Evolutionary conservation across 208 protist genomes (phyloP), one percentile per base, ranked within the genome.

Genomic region (Trypanosoma brucei): DNA sequence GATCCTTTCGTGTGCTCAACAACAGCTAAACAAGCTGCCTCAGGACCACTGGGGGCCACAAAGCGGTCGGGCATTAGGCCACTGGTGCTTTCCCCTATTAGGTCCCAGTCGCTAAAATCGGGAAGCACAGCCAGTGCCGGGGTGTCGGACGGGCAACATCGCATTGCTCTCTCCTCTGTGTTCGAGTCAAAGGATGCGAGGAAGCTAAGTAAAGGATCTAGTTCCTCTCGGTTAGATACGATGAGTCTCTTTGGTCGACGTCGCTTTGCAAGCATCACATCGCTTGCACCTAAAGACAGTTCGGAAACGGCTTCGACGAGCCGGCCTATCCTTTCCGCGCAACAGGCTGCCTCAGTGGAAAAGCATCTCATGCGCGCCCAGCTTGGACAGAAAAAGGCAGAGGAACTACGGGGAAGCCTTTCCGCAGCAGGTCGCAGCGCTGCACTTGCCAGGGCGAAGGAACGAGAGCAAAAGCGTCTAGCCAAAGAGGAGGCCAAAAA

Each of bases 401-500:
- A 75, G 65, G 63, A 72, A 59, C 44, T 56, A 30, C 65, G 54
- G 45, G 55, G 45, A 44, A 59, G 56, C 56, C n/a, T 39, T 37
- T 50, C 33, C 37, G 30, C 38, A 42, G 34, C 37, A 55, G 49
- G 57, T 4, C 45, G 55, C 22, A 52, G 45, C 0, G 63, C 51
- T 30, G 67, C 67, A 45, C 11, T 66, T 14, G 53, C 59, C 54
- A 72, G 50, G 48, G 44, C 44, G 35, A 72, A 62, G 54, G 67
- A 72, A 57, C 38, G 58, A 22, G 63, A 66, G 48, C 38, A 51
- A 50, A 61, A 56, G 42, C 74, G 75, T 44, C 65, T 84, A 58
- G 68, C 80, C 58, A 84, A 76, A 55, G 77, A 83, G 55, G 61
- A 77, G 8, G 81, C 80, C 22, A 55, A 71, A 37, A 59, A 73